Percentiles rank a stretch among this genome's conserved stretches.
phyloP scores from a whole-genome alignment of 768 basidiomycete genomes.

The Agaricus blazei region DNA sequence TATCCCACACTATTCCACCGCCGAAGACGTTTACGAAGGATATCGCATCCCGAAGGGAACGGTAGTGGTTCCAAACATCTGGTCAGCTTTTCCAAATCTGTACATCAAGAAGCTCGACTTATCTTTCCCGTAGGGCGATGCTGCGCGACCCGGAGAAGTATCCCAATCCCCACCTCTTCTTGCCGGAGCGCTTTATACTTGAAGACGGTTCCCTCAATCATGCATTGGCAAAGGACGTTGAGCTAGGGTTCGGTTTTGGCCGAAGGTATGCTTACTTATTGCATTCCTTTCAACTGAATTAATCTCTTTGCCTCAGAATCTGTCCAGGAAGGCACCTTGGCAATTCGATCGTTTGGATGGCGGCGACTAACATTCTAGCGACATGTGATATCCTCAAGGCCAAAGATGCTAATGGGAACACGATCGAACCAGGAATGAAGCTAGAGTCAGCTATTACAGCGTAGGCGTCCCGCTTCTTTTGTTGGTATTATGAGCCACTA shows the following conservation, averaged over 20 bases:
- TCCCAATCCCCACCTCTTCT: conserved; percentile 39
- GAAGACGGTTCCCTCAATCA: conserved; percentile 28
- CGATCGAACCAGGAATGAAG: conserved; percentile 29
- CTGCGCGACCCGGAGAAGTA: conserved; percentile 34
- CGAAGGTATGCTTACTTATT: conserved; percentile 29
- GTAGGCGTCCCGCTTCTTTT: conserved; percentile 1
- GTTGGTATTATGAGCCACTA: background rate
- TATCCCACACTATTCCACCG: conserved; percentile 20
- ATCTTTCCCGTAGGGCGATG: conserved; percentile 27
- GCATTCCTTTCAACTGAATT: background rate
- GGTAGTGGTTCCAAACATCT: conserved; percentile 23
- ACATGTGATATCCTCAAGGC: conserved; percentile 39
- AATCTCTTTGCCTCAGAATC: conserved; percentile 19
- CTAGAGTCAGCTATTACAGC: conserved; percentile 11
- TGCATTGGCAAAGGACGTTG: conserved; percentile 23
- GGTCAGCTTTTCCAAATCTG: conserved; percentile 13
- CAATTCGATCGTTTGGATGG: conserved; percentile 40
- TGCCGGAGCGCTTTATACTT: conserved; percentile 42
- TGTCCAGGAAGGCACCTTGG: conserved; percentile 53
- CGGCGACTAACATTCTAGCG: conserved; percentile 34
- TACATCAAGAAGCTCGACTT: background rate
- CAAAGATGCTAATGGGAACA: conserved; percentile 34
- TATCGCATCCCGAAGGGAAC: conserved; percentile 35
- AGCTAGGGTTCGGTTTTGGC: conserved; percentile 53
- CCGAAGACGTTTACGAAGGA: conserved; percentile 37